Evolutionary conservation across 768 basidiomycete species (phyloP).

Genomic region (Russula olivacea): DNA sequence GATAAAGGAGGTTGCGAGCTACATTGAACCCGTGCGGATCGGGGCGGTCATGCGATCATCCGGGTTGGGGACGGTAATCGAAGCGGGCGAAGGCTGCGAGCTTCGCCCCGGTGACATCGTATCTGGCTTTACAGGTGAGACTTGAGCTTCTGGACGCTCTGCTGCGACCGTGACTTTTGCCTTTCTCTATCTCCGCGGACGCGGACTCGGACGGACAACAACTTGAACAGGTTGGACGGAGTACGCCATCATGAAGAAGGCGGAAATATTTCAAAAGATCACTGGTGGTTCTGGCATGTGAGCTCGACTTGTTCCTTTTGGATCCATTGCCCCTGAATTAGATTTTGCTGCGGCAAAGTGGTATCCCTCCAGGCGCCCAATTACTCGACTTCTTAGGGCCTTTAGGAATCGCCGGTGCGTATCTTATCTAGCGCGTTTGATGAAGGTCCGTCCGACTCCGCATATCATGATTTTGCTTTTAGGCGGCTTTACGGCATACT

Average conservation of each 20-base stretch:
- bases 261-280: slow-evolving; percentile 42
- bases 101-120: slow-evolving; percentile 1
- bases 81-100: slow-evolving; percentile 63
- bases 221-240: slow-evolving; percentile 64
- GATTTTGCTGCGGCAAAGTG: slow-evolving; percentile 33
- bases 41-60: slow-evolving; percentile 62
- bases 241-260: slow-evolving; percentile 56
- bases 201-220: too few relatives aligned
- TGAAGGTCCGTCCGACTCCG: not conserved
- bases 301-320: slow-evolving; percentile 25
- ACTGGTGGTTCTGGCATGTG: slow-evolving; percentile 35
- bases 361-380: slow-evolving; percentile 51
- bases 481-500: slow-evolving; percentile 83
- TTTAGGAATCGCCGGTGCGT: slow-evolving; percentile 68
- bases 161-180: not conserved
- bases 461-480: not conserved
- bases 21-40: slow-evolving; percentile 43
- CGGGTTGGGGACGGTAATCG: slow-evolving; percentile 66
- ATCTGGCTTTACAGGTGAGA: slow-evolving; percentile 38
- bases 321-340: not conserved
- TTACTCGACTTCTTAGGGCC: slow-evolving; percentile 74
- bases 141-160: not conserved
- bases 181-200: not conserved
- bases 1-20: slow-evolving; percentile 65
- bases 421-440: not conserved